phyloP scores from a whole-genome alignment of 345 rosid species.

The sweet orange (Citrus sinensis) region DNA sequence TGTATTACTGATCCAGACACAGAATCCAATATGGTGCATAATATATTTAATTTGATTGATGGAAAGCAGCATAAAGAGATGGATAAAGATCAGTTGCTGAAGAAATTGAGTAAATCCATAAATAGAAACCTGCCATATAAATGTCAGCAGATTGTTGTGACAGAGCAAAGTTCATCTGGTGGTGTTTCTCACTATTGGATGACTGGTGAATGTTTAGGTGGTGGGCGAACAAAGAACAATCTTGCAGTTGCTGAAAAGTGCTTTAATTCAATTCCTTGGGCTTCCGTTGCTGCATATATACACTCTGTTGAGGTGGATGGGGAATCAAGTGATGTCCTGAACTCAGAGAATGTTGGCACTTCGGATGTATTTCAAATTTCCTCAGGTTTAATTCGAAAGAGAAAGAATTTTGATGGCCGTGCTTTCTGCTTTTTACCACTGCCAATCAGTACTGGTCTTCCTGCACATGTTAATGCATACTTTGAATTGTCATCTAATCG shows the following conservation, averaged over 20 bases:
- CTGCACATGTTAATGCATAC: constrained; percentile 87
- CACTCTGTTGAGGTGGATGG: constrained; percentile 50
- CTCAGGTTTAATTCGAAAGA: constrained; percentile 35
- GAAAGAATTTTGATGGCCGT: constrained; percentile 73
- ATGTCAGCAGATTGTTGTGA: constrained; percentile 76
- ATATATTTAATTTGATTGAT: constrained; percentile 57
- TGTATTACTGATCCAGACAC: constrained; percentile 46
- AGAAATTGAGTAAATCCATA: constrained; percentile 56
- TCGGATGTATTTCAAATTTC: constrained; percentile 53
- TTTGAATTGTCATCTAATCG: constrained; percentile 95
- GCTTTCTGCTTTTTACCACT: constrained; percentile 95
- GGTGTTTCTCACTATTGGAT: constrained; percentile 78
- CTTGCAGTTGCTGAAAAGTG: constrained; percentile 44
- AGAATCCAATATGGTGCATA: constrained; percentile 42
- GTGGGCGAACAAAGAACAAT: constrained; percentile 36
- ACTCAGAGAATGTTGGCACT: constrained; percentile 21
- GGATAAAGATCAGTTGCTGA: constrained; percentile 71
- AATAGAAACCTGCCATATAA: constrained; percentile 58
- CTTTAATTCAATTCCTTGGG: constrained; percentile 85
- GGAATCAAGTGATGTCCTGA: constrained; percentile 24
- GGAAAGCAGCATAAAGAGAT: constrained; percentile 56
- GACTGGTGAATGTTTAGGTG: constrained; percentile 76
- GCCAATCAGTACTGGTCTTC: constrained; percentile 87
- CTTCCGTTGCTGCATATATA: constrained; percentile 86
- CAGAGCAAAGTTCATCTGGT: constrained; percentile 63